Evolutionary conservation across 768 basidiomycete species (phyloP), one percentile per base, ranked within the genome.

Genomic region (Mrakia gelida): DNA sequence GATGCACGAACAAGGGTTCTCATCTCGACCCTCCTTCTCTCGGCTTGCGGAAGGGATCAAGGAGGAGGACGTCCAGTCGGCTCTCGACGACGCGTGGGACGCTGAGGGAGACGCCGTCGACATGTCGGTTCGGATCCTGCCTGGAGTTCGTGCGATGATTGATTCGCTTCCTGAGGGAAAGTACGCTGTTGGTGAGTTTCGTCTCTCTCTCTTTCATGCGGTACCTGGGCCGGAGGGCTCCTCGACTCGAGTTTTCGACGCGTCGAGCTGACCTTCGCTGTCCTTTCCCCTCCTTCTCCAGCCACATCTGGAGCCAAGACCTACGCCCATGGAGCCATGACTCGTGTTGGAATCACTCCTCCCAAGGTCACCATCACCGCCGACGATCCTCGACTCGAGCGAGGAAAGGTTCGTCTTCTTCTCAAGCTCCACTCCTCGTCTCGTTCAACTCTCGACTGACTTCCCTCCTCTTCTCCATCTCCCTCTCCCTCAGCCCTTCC

Each of bases 231-330:
- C n/a, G n/a, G n/a, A n/a, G n/a, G n/a, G n/a, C n/a, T n/a, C n/a
- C n/a, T n/a, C n/a, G n/a, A n/a, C n/a, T n/a, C n/a, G n/a, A n/a
- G n/a, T n/a, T n/a, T n/a, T n/a, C n/a, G n/a, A n/a, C n/a, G n/a
- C n/a, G n/a, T n/a, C n/a, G n/a, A 5, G 5, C 41, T 43, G 41
- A 43, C 41, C 6, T 43, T 43, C 11, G 41, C 41, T 43, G 41
- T 6, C 41, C 41, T 43, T 43, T 11, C 41, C 41, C 41, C 11
- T 43, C 11, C 41, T 43, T 11, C 11, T 43, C 41, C 41, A 43
- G 91, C 91, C 4, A 92, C 91, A 0, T 91, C 90, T 0, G 91
- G 90, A 7, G 91, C 91, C 5, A 89, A 88, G 83, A 91, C 90
- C 0, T 91, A 91, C 79, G 81, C 21, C 38, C 85, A 89, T 80